phyloP scores from a whole-genome alignment of 2,329 filamentous ascomycete genomes.

The Fulvia fulva region DNA sequence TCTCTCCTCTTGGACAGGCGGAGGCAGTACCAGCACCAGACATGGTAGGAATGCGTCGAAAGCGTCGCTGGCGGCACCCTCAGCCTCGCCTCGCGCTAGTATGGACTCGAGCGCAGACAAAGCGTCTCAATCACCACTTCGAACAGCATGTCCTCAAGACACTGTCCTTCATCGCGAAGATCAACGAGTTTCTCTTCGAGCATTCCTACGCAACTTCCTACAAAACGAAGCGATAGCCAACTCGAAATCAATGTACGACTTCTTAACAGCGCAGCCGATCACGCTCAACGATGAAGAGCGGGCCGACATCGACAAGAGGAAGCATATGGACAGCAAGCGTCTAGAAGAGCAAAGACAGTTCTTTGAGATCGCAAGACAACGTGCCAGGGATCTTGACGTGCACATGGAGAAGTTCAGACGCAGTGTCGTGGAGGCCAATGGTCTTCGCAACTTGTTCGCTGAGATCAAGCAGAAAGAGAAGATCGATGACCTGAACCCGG shows the following conservation, averaged over 20 bases:
- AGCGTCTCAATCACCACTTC: slow-evolving; percentile 6
- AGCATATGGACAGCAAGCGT: slow-evolving; percentile 78
- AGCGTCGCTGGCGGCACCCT: slow-evolving; percentile 30
- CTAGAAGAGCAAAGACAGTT: slow-evolving; percentile 91
- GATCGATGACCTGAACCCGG: slow-evolving; percentile 82
- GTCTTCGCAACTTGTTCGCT: slow-evolving; percentile 84
- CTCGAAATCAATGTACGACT: slow-evolving; percentile 79
- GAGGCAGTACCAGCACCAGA: slow-evolving; percentile 28
- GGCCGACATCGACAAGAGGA: slow-evolving; percentile 73
- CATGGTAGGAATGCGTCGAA: slow-evolving; percentile 42
- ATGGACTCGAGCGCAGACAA: slow-evolving; percentile 23
- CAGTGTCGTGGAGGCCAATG: slow-evolving; percentile 71
- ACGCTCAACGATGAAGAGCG: slow-evolving; percentile 76
- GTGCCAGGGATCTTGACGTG: slow-evolving; percentile 87
- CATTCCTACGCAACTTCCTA: slow-evolving; percentile 81
- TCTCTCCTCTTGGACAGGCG: slow-evolving; percentile 34
- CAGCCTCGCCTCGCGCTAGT: slow-evolving; percentile 31
- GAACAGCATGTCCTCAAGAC: slow-evolving; percentile 16
- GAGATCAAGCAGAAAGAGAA: slow-evolving; percentile 89
- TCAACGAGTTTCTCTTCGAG: slow-evolving; percentile 84
- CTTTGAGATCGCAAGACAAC: slow-evolving; percentile 88
- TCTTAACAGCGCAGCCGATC: slow-evolving; percentile 70
- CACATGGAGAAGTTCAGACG: slow-evolving; percentile 85
- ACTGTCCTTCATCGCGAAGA: slow-evolving; percentile 73
- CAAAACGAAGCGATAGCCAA: slow-evolving; percentile 79